phyloP scores from a whole-genome alignment of 2,329 filamentous ascomycete species.

The Xylariaceae sp. region DNA sequence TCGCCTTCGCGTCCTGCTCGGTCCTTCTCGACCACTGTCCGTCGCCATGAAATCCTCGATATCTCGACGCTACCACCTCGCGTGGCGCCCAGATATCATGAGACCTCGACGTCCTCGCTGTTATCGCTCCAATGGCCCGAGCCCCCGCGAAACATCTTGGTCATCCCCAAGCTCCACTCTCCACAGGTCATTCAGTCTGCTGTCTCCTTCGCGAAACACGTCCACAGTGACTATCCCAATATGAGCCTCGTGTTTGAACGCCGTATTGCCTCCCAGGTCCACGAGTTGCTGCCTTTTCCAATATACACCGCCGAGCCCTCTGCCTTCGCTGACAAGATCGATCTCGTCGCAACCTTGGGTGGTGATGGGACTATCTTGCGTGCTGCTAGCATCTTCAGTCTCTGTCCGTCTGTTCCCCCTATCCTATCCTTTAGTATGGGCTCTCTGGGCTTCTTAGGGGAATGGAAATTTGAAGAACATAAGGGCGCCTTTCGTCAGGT shows the following conservation, averaged over 20 bases:
- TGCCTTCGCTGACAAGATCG: slow-evolving; percentile 70
- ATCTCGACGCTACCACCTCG: slow-evolving; percentile 47
- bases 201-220: slow-evolving; percentile 59
- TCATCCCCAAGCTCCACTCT: slow-evolving; percentile 55
- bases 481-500: slow-evolving; percentile 89
- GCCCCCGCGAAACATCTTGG: slow-evolving; percentile 51
- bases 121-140: slow-evolving; percentile 50
- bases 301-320: slow-evolving; percentile 55
- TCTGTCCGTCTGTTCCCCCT: slow-evolving; percentile 74
- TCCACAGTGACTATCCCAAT: slow-evolving; percentile 71
- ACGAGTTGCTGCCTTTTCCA: slow-evolving; percentile 65
- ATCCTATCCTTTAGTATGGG: slow-evolving; percentile 97
- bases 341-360: slow-evolving; percentile 83
- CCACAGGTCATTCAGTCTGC: slow-evolving; percentile 48
- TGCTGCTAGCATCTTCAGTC: slow-evolving; percentile 80
- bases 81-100: slow-evolving; percentile 58
- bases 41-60: slow-evolving; percentile 45
- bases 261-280: slow-evolving; percentile 64
- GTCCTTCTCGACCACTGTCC: slow-evolving; percentile 45
- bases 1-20: slow-evolving; percentile 22
- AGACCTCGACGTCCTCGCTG: slow-evolving; percentile 49
- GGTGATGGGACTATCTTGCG: slow-evolving; percentile 89
- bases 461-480: slow-evolving; percentile 93
- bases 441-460: slow-evolving; percentile 86
- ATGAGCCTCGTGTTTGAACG: slow-evolving; percentile 80